Percentiles rank a stretch among this genome's conserved stretches.
Evolutionary conservation across 176 grass and related monocot species (phyloP).

Genomic region (Musa acuminata): DNA sequence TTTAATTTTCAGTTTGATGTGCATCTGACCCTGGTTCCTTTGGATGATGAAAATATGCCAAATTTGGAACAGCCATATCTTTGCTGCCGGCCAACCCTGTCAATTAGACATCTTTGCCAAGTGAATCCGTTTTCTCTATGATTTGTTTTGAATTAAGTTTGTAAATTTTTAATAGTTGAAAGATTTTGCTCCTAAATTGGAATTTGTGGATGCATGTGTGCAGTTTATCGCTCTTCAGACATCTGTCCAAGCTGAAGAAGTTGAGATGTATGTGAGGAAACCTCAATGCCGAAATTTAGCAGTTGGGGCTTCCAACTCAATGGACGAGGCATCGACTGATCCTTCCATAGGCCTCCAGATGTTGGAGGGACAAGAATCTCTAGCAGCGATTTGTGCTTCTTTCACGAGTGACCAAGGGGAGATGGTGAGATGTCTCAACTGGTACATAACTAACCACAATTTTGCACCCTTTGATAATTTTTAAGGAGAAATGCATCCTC

Average conservation of each 20-base stretch:
- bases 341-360: not conserved
- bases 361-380: slow-evolving; percentile 12
- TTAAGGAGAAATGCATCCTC: not conserved
- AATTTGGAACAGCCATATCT: slow-evolving; percentile 55
- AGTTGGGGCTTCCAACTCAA: not conserved
- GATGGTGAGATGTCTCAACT: slow-evolving; percentile 7
- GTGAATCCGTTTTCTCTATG: slow-evolving; percentile 32
- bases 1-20: slow-evolving; percentile 38
- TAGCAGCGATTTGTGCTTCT: slow-evolving; percentile 5
- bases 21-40: slow-evolving; percentile 44
- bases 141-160: not conserved
- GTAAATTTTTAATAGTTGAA: slow-evolving; percentile 3
- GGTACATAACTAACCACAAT: not conserved
- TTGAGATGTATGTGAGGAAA: slow-evolving; percentile 46
- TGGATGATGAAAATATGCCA: slow-evolving; percentile 35
- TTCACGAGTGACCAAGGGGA: not conserved
- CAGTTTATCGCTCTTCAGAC: slow-evolving; percentile 52
- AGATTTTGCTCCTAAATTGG: slow-evolving; percentile 8
- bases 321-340: not conserved
- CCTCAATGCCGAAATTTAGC: not conserved
- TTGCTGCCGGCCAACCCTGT: slow-evolving; percentile 48
- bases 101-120: slow-evolving; percentile 42
- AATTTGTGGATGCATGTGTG: slow-evolving; percentile 4
- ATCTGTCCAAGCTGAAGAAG: slow-evolving; percentile 41
- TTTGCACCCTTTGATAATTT: too few relatives aligned